Conservation (phyloP, 2,329 filamentous ascomycete genomes). For the Hymenoscyphus fructigenus region DNA sequence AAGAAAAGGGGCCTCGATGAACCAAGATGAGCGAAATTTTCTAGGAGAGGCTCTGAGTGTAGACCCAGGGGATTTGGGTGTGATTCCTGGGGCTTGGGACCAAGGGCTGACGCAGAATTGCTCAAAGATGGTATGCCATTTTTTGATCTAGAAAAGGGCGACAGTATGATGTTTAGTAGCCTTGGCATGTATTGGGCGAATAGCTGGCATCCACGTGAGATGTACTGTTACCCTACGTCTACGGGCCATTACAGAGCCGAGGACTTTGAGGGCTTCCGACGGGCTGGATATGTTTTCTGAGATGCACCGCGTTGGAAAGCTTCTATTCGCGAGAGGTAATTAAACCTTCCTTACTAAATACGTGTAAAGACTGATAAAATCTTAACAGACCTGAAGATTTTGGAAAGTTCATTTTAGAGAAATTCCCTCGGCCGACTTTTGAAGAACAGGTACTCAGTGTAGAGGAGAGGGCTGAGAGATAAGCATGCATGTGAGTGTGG, state of each 20-base stretch:
- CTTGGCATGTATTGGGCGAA: not conserved
- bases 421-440: no score
- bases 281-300: slow-evolving; percentile 1
- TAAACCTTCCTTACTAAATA: no score
- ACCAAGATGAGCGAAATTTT: not conserved
- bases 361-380: no score
- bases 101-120: not conserved
- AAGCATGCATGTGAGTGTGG: no score
- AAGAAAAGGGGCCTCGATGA: not conserved
- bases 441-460: no score
- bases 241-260: not conserved
- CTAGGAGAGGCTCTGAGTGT: not conserved
- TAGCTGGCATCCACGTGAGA: not conserved
- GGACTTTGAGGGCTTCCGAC: not conserved
- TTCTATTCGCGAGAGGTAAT: no score
- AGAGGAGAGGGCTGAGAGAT: no score
- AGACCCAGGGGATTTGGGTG: not conserved
- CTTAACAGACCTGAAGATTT: no score
- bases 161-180: not conserved
- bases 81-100: not conserved
- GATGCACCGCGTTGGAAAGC: no score
- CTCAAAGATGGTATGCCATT: not conserved
- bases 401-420: no score
- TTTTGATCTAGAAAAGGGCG: not conserved
- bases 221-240: not conserved